A percentile compares a stretch with the other conserved stretches of the same genome.
Evolutionary conservation across 2,329 filamentous ascomycete genomes (phyloP).

Genomic region (Xylaria sp.): DNA sequence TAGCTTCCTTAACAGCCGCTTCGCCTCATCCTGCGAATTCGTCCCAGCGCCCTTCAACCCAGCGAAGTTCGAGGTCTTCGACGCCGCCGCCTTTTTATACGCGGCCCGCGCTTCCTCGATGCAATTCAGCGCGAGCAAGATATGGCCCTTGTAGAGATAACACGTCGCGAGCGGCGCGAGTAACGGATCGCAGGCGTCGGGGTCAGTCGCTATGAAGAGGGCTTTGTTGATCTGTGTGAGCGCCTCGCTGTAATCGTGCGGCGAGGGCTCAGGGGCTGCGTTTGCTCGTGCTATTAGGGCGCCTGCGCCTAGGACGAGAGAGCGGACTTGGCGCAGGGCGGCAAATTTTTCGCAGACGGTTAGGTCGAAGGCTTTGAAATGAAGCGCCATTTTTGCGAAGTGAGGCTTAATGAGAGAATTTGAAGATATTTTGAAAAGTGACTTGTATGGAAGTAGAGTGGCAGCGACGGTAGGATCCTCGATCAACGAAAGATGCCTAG

Average conservation of each 20-base stretch:
- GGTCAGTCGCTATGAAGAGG: slow-evolving; percentile 36
- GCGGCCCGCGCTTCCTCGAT: slow-evolving; percentile 35
- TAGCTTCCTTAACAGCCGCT: background rate
- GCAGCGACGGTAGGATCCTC: background rate
- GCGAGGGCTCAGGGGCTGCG: background rate
- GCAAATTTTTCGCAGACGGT: slow-evolving; percentile 34
- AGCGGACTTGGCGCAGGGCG: slow-evolving; percentile 28
- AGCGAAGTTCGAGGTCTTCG: background rate
- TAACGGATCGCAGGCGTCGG: slow-evolving; percentile 40
- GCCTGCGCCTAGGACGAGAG: slow-evolving; percentile 22
- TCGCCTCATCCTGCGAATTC: slow-evolving; percentile 8
- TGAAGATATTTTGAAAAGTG: background rate
- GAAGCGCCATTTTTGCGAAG: slow-evolving; percentile 24
- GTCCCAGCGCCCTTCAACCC: slow-evolving; percentile 25
- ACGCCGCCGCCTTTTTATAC: slow-evolving; percentile 33
- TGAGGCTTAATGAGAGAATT: background rate
- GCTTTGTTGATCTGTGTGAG: slow-evolving; percentile 32
- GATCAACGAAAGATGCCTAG: background rate
- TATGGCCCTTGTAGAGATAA: slow-evolving; percentile 40
- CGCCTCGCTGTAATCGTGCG: slow-evolving; percentile 32
- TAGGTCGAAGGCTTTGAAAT: slow-evolving; percentile 38
- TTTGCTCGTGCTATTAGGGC: slow-evolving; percentile 27
- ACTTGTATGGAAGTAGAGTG: background rate
- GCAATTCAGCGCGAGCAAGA: slow-evolving; percentile 30
- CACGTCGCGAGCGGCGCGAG: slow-evolving; percentile 42